phyloP scores from a whole-genome alignment of 2,329 filamentous ascomycete species.

The Aspergillus neotritici region DNA sequence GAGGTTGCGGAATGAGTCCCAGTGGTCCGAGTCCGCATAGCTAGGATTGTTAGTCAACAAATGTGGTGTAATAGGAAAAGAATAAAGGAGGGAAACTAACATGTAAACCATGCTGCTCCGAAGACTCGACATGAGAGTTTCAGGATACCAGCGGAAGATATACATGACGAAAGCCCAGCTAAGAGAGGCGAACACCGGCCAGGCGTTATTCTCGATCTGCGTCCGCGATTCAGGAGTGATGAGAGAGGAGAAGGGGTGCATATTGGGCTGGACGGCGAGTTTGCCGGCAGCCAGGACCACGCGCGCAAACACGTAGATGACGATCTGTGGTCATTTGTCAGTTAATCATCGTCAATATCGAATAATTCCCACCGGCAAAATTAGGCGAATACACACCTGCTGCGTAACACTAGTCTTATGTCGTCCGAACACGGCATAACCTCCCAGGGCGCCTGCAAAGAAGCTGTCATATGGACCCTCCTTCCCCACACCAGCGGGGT shows the following conservation, averaged over 20 bases:
- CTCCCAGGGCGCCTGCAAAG: slow-evolving; percentile 78
- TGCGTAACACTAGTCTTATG: slow-evolving; percentile 76
- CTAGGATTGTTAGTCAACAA: slow-evolving; percentile 32
- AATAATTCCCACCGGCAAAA: too few relatives aligned
- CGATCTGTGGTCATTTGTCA: slow-evolving; percentile 58
- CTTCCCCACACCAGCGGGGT: slow-evolving; percentile 43
- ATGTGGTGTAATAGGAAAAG: neutral
- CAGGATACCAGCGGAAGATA: slow-evolving; percentile 85
- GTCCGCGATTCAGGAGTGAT: slow-evolving; percentile 42
- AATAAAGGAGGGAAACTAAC: slow-evolving; percentile 50
- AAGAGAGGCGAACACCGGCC: slow-evolving; percentile 85
- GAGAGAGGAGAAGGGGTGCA: slow-evolving; percentile 37
- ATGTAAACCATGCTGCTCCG: slow-evolving; percentile 97
- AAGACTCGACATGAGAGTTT: slow-evolving; percentile 84
- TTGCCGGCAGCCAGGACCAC: slow-evolving; percentile 80
- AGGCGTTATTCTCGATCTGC: slow-evolving; percentile 64
- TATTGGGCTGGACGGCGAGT: slow-evolving; percentile 63
- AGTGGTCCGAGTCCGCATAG: slow-evolving; percentile 76
- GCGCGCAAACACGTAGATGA: slow-evolving; percentile 94
- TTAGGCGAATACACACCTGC: slow-evolving; percentile 41
- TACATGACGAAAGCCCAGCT: slow-evolving; percentile 96
- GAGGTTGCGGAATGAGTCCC: slow-evolving; percentile 80
- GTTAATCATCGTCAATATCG: neutral
- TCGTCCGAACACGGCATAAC: slow-evolving; percentile 88
- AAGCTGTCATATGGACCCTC: slow-evolving; percentile 76